A percentile compares a stretch with the other conserved stretches of the same genome.
phyloP scores from a whole-genome alignment of 23 red algal species.

The Gracilariopsis chorda region DNA sequence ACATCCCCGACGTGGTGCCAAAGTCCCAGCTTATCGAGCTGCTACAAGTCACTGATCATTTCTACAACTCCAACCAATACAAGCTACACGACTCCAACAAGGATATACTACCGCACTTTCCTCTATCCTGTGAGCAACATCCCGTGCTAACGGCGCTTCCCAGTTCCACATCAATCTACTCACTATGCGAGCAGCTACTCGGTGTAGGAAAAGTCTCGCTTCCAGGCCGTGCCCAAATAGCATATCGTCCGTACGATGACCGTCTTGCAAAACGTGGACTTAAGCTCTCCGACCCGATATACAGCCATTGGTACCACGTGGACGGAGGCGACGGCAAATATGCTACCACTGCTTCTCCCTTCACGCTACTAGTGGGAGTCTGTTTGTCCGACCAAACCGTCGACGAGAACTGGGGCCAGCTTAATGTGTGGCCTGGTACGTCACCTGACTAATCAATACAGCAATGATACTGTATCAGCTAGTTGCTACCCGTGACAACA shows the following conservation, averaged over 20 bases:
- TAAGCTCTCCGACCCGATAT: neutral
- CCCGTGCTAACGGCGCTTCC: neutral
- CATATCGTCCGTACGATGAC: slow-evolving; percentile 10
- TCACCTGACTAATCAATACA: neutral
- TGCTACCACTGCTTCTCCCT: slow-evolving; percentile 1
- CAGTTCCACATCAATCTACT: neutral
- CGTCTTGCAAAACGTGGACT: neutral
- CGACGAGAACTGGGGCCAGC: slow-evolving; percentile 52
- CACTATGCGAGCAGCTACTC: slow-evolving; percentile 9
- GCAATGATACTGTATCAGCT: too few relatives aligned
- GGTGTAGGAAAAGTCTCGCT: slow-evolving; percentile 4
- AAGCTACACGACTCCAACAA: neutral
- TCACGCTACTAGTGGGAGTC: slow-evolving; percentile 38
- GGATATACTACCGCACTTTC: neutral
- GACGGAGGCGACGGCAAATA: slow-evolving; percentile 47
- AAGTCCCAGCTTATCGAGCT: neutral
- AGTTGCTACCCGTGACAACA: too few relatives aligned
- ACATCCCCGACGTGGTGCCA: neutral
- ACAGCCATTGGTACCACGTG: slow-evolving; percentile 22
- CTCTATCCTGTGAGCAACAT: neutral
- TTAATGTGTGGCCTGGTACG: slow-evolving; percentile 58
- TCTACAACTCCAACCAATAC: neutral
- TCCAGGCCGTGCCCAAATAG: slow-evolving; percentile 12
- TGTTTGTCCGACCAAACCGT: slow-evolving; percentile 19
- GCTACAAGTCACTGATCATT: neutral